Evolutionary conservation across 1,139 yeast species (phyloP), one percentile per base, ranked within the genome.

Genomic region (Magnusiomyces ingens): DNA sequence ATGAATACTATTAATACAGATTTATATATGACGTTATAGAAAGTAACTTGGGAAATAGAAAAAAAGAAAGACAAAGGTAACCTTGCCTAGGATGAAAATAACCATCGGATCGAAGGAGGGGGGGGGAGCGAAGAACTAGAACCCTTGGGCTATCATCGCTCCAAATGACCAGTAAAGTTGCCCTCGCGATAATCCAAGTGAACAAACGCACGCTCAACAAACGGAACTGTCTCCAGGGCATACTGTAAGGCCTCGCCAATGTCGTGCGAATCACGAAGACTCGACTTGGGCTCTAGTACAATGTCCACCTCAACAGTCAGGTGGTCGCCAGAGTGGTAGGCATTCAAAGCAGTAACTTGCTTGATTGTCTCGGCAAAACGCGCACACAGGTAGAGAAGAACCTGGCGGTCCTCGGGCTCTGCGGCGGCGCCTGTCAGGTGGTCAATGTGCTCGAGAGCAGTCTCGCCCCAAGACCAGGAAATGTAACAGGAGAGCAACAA

Each of bases 221-320:
- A 79, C 0, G 93, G 90, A 53, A 86, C 71, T 0, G 90, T 81
- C 61, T 86, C 94, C 44, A 86, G 75, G 1, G 94, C 86, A 64
- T 85, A 86, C 67, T 86, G 94, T 48, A 86, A 70, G 0, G 91
- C 84, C 66, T 86, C 95, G 3, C 90, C 95, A 45, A 85, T 75
- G 66, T 86, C 95, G 66, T 86, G 95, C 54, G 84, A 75, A 63
- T 86, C 94, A 56, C 82, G 77, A 60, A 85, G 72, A 5, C 75
- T 69, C 61, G 84, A 69, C 17, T 75, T 71, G 19, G 74, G 71
- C 52, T 82, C 81, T 56, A 82, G 76, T 4, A 85, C 81, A 42
- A 86, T 69, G 64, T 86, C 95, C 38, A 86, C 85, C 64, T 86
- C 95, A 42, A 85, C 91, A 62, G 82, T 83, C 53, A 85, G 71